Conservation (phyloP, 2,329 filamentous ascomycete genomes). For the Neofusicoccum cordaticola region DNA sequence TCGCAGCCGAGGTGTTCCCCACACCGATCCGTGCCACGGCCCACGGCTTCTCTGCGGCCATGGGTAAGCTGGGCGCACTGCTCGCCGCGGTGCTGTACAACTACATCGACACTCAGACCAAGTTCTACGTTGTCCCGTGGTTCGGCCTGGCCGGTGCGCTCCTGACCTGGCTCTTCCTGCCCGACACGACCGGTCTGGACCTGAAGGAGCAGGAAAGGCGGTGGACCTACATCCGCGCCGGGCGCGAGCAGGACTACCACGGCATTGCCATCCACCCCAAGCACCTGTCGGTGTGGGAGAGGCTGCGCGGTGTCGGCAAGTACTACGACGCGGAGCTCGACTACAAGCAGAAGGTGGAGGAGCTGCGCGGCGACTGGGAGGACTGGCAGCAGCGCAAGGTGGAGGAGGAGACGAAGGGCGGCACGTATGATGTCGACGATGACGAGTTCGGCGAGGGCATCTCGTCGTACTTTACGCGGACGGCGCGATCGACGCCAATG, state of each 20-base stretch:
- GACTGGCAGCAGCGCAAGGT: constrained; percentile 55
- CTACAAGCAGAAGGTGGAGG: constrained; percentile 78
- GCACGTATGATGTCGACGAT: constrained; percentile 29
- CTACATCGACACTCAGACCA: constrained; percentile 81
- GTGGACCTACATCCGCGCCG: constrained; percentile 81
- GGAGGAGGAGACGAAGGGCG: constrained; percentile 47
- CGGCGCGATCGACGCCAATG: constrained; percentile 16
- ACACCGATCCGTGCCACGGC: constrained; percentile 89
- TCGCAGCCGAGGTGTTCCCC: constrained; percentile 94
- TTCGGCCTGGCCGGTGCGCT: constrained; percentile 86
- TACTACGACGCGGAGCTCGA: constrained; percentile 79
- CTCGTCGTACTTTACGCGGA: constrained; percentile 32
- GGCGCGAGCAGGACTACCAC: constrained; percentile 79
- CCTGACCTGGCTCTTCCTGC: constrained; percentile 79
- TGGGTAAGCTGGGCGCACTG: constrained; percentile 85
- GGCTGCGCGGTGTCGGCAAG: constrained; percentile 73
- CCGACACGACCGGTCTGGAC: constrained; percentile 95
- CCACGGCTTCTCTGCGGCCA: constrained; percentile 89
- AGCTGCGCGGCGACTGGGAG: constrained; percentile 63
- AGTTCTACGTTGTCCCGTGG: constrained; percentile 93
- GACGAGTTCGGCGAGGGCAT: constrained; percentile 31
- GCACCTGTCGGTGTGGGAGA: constrained; percentile 87
- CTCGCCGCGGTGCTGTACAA: constrained; percentile 87
- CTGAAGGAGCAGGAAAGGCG: constrained; percentile 96
- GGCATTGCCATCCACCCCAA: constrained; percentile 87